Evolutionary conservation across 2,329 filamentous ascomycete genomes (phyloP).

Genomic region (Purpureocillium takamizusanense): DNA sequence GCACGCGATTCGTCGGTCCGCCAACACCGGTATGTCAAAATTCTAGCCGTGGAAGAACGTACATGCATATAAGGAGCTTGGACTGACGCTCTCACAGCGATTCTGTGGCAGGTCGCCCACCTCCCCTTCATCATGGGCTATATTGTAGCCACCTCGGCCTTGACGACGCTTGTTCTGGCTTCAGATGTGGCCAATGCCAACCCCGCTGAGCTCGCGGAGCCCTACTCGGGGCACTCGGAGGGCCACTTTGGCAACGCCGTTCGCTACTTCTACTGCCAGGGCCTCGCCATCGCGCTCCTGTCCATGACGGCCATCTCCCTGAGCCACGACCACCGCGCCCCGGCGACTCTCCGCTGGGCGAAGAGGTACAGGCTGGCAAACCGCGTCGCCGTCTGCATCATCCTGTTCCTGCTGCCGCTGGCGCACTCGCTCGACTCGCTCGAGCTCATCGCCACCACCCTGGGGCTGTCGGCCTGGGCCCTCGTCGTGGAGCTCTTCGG

Average conservation of each 20-base stretch:
- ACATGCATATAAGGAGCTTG: no score
- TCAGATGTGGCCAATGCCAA: slow-evolving; percentile 42
- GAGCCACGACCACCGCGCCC: slow-evolving; percentile 45
- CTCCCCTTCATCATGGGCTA: slow-evolving; percentile 56
- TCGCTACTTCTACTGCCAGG: slow-evolving; percentile 56
- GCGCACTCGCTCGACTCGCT: slow-evolving; percentile 36
- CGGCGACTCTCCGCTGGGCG: slow-evolving; percentile 35
- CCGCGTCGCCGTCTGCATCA: slow-evolving; percentile 37
- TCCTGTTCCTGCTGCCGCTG: slow-evolving; percentile 46
- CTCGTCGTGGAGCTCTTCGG: slow-evolving; percentile 41
- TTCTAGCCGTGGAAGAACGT: no score
- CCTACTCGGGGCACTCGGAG: slow-evolving; percentile 39
- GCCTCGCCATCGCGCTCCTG: slow-evolving; percentile 44
- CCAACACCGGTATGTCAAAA: slow-evolving; percentile 30
- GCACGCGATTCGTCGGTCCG: slow-evolving; percentile 51
- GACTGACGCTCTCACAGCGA: slow-evolving; percentile 21
- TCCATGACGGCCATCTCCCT: slow-evolving; percentile 46
- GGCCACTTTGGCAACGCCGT: slow-evolving; percentile 41
- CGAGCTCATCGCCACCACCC: slow-evolving; percentile 34
- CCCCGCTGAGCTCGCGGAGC: slow-evolving; percentile 37
- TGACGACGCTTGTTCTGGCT: slow-evolving; percentile 50
- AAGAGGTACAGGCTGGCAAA: slow-evolving; percentile 43
- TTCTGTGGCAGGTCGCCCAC: slow-evolving; percentile 47
- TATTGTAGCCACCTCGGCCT: slow-evolving; percentile 47
- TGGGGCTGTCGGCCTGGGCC: slow-evolving; percentile 34